A percentile compares a stretch with the other conserved stretches of the same genome.
Evolutionary conservation across 352 stramenopile species (phyloP).

Genomic region (Phytopythium mirpurense): DNA sequence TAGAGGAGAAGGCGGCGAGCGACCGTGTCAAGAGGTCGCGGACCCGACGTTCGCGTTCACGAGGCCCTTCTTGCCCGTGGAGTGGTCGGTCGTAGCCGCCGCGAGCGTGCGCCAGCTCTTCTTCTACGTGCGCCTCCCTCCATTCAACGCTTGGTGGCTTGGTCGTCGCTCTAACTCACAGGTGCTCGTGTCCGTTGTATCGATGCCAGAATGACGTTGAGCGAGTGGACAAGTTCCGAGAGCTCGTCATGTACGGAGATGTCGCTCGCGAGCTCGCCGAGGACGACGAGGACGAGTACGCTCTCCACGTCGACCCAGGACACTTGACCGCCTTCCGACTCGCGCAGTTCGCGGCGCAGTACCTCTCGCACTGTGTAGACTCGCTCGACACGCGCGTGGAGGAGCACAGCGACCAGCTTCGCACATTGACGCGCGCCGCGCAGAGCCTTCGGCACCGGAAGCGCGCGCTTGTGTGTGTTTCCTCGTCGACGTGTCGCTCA

Average conservation of each 20-base stretch:
- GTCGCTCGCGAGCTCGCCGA: constrained; percentile 41
- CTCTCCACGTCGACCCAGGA: constrained; percentile 41
- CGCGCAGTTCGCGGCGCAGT: constrained; percentile 62
- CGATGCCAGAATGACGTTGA: constrained; percentile 38
- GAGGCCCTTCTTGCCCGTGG: constrained; percentile 34
- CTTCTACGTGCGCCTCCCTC: constrained; percentile 46
- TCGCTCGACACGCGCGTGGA: constrained; percentile 28
- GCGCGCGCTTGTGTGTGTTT: constrained; percentile 20
- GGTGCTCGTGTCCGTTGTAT: background rate
- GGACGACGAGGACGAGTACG: constrained; percentile 6
- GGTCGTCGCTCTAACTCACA: background rate
- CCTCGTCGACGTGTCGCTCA: too few relatives aligned
- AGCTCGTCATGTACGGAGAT: constrained; percentile 49
- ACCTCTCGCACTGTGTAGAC: constrained; percentile 56
- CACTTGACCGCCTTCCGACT: constrained; percentile 45
- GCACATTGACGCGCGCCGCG: constrained; percentile 11
- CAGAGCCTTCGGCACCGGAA: constrained; percentile 16
- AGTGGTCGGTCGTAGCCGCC: constrained; percentile 54
- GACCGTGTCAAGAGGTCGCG: constrained; percentile 10
- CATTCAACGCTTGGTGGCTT: too few relatives aligned
- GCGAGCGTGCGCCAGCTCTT: constrained; percentile 61
- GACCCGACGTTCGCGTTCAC: constrained; percentile 60
- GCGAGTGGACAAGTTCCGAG: constrained; percentile 41
- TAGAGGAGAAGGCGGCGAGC: background rate
- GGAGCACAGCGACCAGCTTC: constrained; percentile 34